Base-by-base conservation (phyloP, 306 rosid species). In the Ormosia semicastrata region DNA sequence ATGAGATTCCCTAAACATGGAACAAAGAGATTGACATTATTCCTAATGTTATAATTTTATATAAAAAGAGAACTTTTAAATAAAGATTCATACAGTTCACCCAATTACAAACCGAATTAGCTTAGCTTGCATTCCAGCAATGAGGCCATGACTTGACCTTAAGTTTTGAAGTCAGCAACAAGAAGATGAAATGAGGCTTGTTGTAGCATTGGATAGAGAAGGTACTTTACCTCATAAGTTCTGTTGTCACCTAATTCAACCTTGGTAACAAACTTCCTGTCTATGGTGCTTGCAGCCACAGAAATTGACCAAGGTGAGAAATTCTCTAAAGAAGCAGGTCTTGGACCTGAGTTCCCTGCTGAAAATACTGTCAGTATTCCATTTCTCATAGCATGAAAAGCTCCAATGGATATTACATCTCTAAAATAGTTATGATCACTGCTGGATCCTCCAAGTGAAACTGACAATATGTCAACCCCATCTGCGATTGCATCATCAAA, bases 401-500 rank as follows among this genome's bases (percentile, higher is more conserved):
- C 59, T 24, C 89, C 93, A 66, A 91, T 83, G 0, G 86, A 64
- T 0, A 24, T 0, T 18, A 7, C 7, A 68, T 84, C 81, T 1
- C 4, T 7, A 64, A 87, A 82, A 71, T 87, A 80, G 12, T 80
- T 62, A 0, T 0, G 0, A 10, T 44, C 41, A 5, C 0, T n/a
- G n/a, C n/a, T 1, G 12, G 1, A 3, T 5, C 75, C 68, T 58
- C 82, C 88, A 1, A 89, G 4, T 1, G 95, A 89, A 5, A 60
- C 0, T 1, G 90, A 82, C 6, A 91, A 14, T 13, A 89, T 71
- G 41, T 91, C 89, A 7, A 91, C 91, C 0, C 92, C 90, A 60
- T 89, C 96, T 0, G 86, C 86, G 11, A 91, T 89, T 7, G 92
- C 93, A 33, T 86, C 81, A 53, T 89, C 91, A 32, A 89, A 89